Base-by-base conservation (phyloP, 805 yeast species). In the Candida maesae region DNA sequence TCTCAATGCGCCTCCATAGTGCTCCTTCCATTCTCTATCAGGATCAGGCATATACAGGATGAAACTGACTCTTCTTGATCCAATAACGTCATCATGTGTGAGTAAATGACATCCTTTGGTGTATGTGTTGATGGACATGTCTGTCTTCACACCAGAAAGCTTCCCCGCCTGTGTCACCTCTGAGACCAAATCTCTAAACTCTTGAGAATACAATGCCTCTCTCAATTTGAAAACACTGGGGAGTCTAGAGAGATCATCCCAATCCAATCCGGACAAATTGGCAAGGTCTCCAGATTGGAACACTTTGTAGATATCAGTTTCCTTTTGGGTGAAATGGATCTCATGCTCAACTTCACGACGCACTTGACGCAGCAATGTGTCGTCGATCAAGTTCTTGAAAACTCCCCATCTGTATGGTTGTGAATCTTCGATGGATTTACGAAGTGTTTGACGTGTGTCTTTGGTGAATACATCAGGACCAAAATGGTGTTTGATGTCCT, bases 31-130 rank as follows among this genome's bases (percentile, higher is more conserved):
- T 1, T 66, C 66, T 44, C 80, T 79, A 47, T 86, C 93, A 2
- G 98, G 97, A 33, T 90, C 96, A 0, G 97, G 95, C 60, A 93
- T 66, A 60, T 93, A 93, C 38, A 95, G 68, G 48, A 95, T 95
- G 57, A 90, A 93, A 52, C 96, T 85, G 23, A 93, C 90, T 44
- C 97, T 71, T 59, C 99, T 72, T 2, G 96, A 81, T 1, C 98
- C 99, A 59, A 93, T 93, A 24, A 93, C 99, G 61, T 93, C 99
- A 64, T 93, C 99, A 60, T 93, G 99, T 4, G 95, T 88, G 47
- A 93, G 69, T 42, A 93, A 68, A 64, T 93, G 99, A 58, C 98
- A 93, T 2, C 96, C 95, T 54, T 87, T 85, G 36, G 84, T 82
- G 61, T 93, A 93, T 3, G 95, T 81, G 58, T 93, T 91, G 51